Evolutionary conservation across 148 eudicot genomes (phyloP), one percentile per base, ranked within the genome.

Genomic region (Dysphania ambrosioides): DNA sequence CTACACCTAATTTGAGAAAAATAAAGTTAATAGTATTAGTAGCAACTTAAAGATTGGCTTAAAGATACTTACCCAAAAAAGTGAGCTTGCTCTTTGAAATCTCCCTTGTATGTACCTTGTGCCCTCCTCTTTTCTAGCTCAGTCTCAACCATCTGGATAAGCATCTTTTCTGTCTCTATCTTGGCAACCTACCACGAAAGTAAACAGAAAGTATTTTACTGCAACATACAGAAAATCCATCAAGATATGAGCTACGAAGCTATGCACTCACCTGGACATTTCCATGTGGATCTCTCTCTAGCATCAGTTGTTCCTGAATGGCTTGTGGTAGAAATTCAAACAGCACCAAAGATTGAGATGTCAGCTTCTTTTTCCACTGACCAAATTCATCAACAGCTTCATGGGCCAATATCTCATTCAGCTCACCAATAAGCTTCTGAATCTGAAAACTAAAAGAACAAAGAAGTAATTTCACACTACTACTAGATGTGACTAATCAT

Each of bases 121-220:
- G 84, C 82, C 80, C 86, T 96, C 88, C 94, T 88, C 72, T 81
- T 84, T 75, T 87, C 93, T 81, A 96, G 72, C 79, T 95, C 99
- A 72, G 91, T 87, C 84, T 92, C 97, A 75, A 89, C 99, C 99
- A 96, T 96, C 81, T 96, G 97, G 76, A 92, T 96, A 73, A 96
- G 94, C 97, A 92, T 92, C 84, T 96, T 96, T 82, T 92, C 97
- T 38, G 99, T 96, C 86, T 92, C 97, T 49, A 96, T 92, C 85
- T 92, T 92, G 35, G 97, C 97, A 80, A 92, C 99, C 99, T 95
- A 85, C 26, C 67, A 61, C 44, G 60, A 35, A 42, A 31, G 72
- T 44, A 57, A 64, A 55, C 19, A 47, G 24, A 34, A 35, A 0
- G 7, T 0, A 40, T 13, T 18, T 62, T 26, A 65, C 42, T 27